Evolutionary conservation across 75 land plant species (phyloP), one percentile per base, ranked within the genome.

Genomic region (Cupressus sempervirens): DNA sequence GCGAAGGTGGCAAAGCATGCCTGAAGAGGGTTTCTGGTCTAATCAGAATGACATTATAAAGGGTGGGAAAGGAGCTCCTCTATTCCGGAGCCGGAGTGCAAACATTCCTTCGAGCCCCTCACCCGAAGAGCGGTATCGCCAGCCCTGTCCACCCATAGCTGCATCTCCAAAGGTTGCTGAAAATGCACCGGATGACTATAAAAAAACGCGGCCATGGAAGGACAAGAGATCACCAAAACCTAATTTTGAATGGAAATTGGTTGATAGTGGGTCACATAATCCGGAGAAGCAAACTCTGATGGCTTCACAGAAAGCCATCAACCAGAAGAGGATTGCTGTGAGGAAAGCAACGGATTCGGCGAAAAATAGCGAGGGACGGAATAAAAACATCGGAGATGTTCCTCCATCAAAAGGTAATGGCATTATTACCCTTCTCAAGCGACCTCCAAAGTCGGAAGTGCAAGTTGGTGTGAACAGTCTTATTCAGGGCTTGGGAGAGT

Each of bases 181-280:
- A 41, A 40, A 20, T 23, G 41, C 3, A 79, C 1, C 36, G 46
- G 43, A 79, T 38, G 76, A 73, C 34, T 73, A 73, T 32, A 73
- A 73, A 73, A 73, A 35, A 34, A 30, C 36, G 13, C 81, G 48
- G 48, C 46, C 81, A 40, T n/a, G 13, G 32, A 26, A 80, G 13
- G 52, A 80, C 38, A 35, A 80, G 13, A 80, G 32, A 80, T 46
- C 82, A 4, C 45, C 43, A 41, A 80, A 80, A 41, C 29, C 29
- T 80, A 43, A 26, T n/a, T 80, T 43, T 80, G 52, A 46, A n/a
- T 80, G 82, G 82, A 80, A 80, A 46, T n/a, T 43, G 82, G 82
- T 43, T 12, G 82, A 75, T 16, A 75, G 76, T 75, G 76, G 76
- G 38, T 7, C 52, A 29, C 46, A 43, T 13, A 80, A 46, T 29